Conservation (phyloP, 148 eudicot genomes). For the Fallopia convolvulus region DNA sequence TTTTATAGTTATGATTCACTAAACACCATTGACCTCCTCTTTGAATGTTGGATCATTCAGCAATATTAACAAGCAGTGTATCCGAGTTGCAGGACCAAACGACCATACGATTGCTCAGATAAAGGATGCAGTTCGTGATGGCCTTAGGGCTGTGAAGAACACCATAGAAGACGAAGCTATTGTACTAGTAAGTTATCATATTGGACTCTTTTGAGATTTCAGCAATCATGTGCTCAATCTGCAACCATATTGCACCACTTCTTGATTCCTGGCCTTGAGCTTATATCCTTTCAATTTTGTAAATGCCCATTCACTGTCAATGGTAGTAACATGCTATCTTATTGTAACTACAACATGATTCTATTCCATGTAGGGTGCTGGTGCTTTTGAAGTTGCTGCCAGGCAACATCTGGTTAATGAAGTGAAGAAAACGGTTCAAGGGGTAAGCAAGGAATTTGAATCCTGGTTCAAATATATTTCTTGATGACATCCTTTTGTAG, state of each 20-base stretch:
- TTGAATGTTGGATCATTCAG: not conserved
- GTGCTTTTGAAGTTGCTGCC: conserved; percentile 98
- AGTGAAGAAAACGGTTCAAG: conserved; percentile 89
- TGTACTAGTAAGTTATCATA: conserved; percentile 43
- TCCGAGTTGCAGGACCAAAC: conserved; percentile 66
- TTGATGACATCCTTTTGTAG: not conserved
- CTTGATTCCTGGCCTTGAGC: not conserved
- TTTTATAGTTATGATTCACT: not conserved
- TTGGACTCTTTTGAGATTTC: not conserved
- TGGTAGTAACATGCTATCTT: not conserved
- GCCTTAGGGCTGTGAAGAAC: conserved; percentile 88
- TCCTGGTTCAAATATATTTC: not conserved
- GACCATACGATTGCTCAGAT: conserved; percentile 98
- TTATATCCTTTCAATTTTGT: not conserved
- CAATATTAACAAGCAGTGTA: not conserved
- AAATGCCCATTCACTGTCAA: not conserved
- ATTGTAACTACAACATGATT: not conserved
- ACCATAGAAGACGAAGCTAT: conserved; percentile 93
- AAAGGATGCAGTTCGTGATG: conserved; percentile 99
- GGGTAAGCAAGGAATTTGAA: conserved; percentile 38
- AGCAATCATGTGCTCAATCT: not conserved
- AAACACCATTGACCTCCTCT: not conserved
- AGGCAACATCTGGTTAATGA: conserved; percentile 80
- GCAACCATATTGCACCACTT: not conserved
- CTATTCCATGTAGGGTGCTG: conserved; percentile 65